Evolutionary conservation across 129 eudicot species (phyloP).

Genomic region (Centaurea solstitialis): DNA sequence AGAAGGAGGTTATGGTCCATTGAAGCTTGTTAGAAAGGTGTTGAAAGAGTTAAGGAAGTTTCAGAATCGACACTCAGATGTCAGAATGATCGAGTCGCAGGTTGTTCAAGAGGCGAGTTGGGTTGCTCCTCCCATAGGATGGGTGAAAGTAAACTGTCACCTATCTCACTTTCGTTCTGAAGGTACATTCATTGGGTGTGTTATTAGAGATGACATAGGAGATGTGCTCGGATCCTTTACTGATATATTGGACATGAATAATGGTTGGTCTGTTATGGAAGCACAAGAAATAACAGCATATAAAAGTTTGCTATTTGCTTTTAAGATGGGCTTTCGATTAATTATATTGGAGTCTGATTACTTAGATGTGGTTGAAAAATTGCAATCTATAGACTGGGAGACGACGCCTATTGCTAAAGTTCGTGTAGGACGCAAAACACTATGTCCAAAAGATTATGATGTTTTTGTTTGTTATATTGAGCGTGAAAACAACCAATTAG

Average conservation of each 20-base stretch:
- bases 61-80: background rate
- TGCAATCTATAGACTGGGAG: background rate
- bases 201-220: conserved; percentile 12
- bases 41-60: background rate
- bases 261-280: background rate
- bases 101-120: background rate
- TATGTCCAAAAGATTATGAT: background rate
- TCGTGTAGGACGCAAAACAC: background rate
- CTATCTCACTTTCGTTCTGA: background rate
- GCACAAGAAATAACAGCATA: background rate
- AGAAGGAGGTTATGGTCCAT: background rate
- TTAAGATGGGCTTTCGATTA: conserved; percentile 9
- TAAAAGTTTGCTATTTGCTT: background rate
- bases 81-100: background rate
- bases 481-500: background rate
- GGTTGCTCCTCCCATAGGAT: conserved; percentile 11
- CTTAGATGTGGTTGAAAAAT: background rate
- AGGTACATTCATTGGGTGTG: background rate
- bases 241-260: background rate
- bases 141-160: conserved; percentile 13
- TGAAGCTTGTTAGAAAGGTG: background rate
- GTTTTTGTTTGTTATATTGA: background rate
- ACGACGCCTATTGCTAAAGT: background rate
- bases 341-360: background rate
- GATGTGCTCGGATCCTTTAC: conserved; percentile 1